Base-by-base conservation (phyloP, 2,329 filamentous ascomycete species). In the Fusarium ambrosium region DNA sequence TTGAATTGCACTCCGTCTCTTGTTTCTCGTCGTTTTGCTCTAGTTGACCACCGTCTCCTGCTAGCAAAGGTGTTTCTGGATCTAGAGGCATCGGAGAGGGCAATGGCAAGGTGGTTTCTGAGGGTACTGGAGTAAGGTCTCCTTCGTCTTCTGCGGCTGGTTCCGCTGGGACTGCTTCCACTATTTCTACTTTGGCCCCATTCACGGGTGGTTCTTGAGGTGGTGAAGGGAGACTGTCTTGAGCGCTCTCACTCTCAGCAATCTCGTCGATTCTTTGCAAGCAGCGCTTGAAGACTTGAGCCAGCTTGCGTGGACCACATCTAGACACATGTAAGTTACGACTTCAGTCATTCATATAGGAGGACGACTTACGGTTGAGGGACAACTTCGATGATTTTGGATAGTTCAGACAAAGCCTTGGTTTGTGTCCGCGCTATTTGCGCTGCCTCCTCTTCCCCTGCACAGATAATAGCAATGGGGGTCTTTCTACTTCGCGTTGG, bases 361-460 rank as follows among this genome's bases (percentile, higher is more conserved):
- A n/a, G n/a, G n/a, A n/a, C n/a, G 24, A 27, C 79, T 77, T 71
- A 80, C 80, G 80, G 80, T 20, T 82, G 80, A 11, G 80, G 74
- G 18, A 81, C 78, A 11, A 82, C 74, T 68, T 82, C 80, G 7
- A 81, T 74, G 53, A 80, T 73, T 22, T 80, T 64, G 0, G 80
- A 78, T 2, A 80, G 60, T 4, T 69, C 71, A 14, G 72, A 56
- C 29, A 81, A 53, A 2, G 70, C 62, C 43, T 74, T 75, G 8
- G 66, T 68, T 27, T 80, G 78, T 1, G 68, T 63, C 32, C 76
- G 70, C 1, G 79, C 68, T n/a, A 80, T 72, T 5, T 70, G 74
- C 6, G 78, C 77, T 0, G 79, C 80, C 34, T 82, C 79, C 48
- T 81, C 78, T 11, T 80, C 78, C 7, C 80, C 80, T 39, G 73